phyloP scores from a whole-genome alignment of 805 yeast species.

The Yarrowia hollandica region DNA sequence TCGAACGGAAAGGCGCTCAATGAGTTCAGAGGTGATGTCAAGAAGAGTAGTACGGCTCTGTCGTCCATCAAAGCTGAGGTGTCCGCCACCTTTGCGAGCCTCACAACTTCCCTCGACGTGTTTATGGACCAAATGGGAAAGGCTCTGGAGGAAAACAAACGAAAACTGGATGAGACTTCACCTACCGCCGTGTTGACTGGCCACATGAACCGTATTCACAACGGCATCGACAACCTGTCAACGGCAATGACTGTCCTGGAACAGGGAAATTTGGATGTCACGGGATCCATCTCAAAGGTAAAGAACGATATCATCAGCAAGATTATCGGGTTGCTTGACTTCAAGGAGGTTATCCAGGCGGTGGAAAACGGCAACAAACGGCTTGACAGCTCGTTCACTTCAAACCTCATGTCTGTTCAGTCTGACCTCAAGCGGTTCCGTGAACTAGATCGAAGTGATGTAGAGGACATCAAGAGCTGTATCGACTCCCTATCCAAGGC shows the following conservation, averaged over 20 bases:
- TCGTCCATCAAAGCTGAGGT: constrained; percentile 8
- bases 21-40: constrained; percentile 24
- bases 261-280: constrained; percentile 11
- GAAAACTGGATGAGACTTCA: constrained; percentile 13
- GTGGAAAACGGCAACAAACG: neutral
- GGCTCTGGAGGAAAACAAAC: constrained; percentile 21
- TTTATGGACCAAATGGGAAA: constrained; percentile 22
- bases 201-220: constrained; percentile 23
- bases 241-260: neutral
- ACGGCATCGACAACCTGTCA: constrained; percentile 3
- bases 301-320: neutral
- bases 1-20: constrained; percentile 25
- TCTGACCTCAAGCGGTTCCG: constrained; percentile 16
- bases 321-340: neutral
- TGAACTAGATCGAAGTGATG: neutral
- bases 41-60: constrained; percentile 15
- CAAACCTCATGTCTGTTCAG: constrained; percentile 5
- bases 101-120: neutral
- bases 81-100: constrained; percentile 12
- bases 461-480: constrained; percentile 13
- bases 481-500: neutral
- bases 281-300: neutral
- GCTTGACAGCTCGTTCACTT: constrained; percentile 5
- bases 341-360: neutral
- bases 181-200: constrained; percentile 19